Base-by-base conservation (phyloP, 2,329 filamentous ascomycete species). In the Cladosporium cucumerinum region DNA sequence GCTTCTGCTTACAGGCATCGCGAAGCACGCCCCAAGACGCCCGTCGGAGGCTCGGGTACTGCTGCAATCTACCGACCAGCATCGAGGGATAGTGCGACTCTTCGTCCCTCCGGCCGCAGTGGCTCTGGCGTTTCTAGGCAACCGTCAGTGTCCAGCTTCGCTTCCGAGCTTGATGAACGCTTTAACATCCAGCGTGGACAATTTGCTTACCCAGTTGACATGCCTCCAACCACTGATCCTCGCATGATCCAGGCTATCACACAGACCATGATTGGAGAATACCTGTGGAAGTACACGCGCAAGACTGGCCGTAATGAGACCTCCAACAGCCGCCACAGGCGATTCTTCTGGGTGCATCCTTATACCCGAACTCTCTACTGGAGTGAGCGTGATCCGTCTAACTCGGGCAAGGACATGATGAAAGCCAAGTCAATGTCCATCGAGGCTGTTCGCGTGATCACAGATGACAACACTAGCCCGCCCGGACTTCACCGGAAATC, bases 211-310 rank as follows among this genome's bases (percentile, higher is more conserved):
- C 80, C 82, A 30, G 78, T 82, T 55, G 89, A 88, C 16, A 85
- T 95, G 66, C 86, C 87, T 11, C 82, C 87, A 26, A 73, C 75
- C 23, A 96, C 93, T 5, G 95, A 99, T 79, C 94, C 94, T 68
- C 91, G 94, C 72, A 97, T 99, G 93, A 98, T 99, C 71, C 93
- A 97, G 80, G 95, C 95, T 57, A 97, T 99, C 69, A 99, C 95
- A 2, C 94, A 99, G 78, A 98, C 95, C 21, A 99, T 99, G 95
- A 98, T 99, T 74, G 95, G 95, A 64, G 95, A 99, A 77, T 98
- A 94, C 77, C 83, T 99, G 48, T 99, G 95, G 95, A 99, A 99
- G 78, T 99, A 99, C 79, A 99, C 95, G 0, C 90, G 95, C 72
- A 97, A 95, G 81, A 85, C 93, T 66, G 93, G 93, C n/a, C 89